Percentiles rank a stretch among this genome's conserved stretches.
These are phyloP conservation scores for Rubia tinctorum DNA, from an alignment of 305 asterid species.

Conservation along the genomic window DNA sequence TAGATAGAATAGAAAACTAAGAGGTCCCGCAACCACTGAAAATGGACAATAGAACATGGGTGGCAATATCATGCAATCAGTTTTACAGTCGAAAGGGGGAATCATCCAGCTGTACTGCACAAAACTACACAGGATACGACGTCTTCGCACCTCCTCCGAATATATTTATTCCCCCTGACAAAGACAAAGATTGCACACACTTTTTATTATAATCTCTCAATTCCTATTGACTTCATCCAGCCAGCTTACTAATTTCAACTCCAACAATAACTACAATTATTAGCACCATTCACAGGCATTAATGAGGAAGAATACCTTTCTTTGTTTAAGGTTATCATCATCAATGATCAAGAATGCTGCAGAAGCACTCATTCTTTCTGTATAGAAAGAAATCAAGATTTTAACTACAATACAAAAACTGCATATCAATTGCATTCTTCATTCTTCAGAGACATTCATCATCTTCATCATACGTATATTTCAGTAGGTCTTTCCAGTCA, in stretches of 20 bases:
- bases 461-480: conserved; percentile 9
- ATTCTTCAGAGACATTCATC: conserved; percentile 30
- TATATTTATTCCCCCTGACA: not conserved
- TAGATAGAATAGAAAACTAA: no score
- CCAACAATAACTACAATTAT: not conserved
- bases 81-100: conserved; percentile 5
- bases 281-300: conserved; percentile 1
- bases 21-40: no score
- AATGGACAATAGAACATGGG: conserved; percentile 25
- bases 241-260: not conserved
- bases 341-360: not conserved
- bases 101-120: conserved; percentile 21
- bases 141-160: not conserved
- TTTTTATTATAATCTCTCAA: not conserved
- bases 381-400: not conserved
- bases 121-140: not conserved
- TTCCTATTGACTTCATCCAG: not conserved
- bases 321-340: conserved; percentile 3
- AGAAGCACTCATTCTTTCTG: not conserved
- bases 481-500: conserved; percentile 27
- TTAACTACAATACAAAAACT: not conserved
- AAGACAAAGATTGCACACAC: not conserved
- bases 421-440: conserved; percentile 12
- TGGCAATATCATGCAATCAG: conserved; percentile 5
- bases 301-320: not conserved